Base-by-base conservation (phyloP, 2,329 filamentous ascomycete species). In the Xylariomycetidae sp. region DNA sequence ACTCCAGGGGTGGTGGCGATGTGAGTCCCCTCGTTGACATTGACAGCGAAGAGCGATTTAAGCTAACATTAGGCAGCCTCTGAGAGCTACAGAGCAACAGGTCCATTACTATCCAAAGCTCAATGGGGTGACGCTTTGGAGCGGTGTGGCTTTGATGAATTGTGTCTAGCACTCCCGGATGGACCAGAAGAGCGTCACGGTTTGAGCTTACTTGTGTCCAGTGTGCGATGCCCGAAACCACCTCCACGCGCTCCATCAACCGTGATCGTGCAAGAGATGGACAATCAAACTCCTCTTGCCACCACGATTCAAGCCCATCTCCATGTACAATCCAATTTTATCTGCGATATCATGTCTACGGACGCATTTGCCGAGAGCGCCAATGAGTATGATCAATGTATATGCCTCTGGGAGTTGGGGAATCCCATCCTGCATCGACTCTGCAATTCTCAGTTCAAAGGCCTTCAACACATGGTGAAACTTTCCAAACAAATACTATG, bases 1-100 rank as follows among this genome's bases (percentile, higher is more conserved):
- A 5, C 25, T 34, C 6, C 17, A 16, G 4, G 32, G 32, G 16
- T 34, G 25, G 32, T 34, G 32, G 32, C 25, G 28, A 11, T 28
- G 17, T 25, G 17, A 23, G 26, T 29, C 14, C 8, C 13, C 15
- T 16, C 8, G 13, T 29, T 27, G 11, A 5, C 12, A 30, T 19
- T 19, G 9, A 15, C n/a, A 20, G 17, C 28, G 13, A 19, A 11
- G 11, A 18, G 9, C 17, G 28, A 17, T 20, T 20, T 19, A 13
- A 13, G 15, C 25, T 25, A 22, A 23, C 8, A 10, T 20, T 20
- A 23, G 8, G 8, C 20, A 23, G 20, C 20, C 8, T 8, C 20
- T 8, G 20, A 23, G 20, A 23, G n/a, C n/a, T 23, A 23, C n/a
- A 23, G 20, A n/a, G n/a, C 20, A 8, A n/a, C 8, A 23, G 20